Evolutionary conservation across 495 filamentous ascomycete genomes (phyloP), one percentile per base, ranked within the genome.

Genomic region (Pyrenopolyporus hunteri): DNA sequence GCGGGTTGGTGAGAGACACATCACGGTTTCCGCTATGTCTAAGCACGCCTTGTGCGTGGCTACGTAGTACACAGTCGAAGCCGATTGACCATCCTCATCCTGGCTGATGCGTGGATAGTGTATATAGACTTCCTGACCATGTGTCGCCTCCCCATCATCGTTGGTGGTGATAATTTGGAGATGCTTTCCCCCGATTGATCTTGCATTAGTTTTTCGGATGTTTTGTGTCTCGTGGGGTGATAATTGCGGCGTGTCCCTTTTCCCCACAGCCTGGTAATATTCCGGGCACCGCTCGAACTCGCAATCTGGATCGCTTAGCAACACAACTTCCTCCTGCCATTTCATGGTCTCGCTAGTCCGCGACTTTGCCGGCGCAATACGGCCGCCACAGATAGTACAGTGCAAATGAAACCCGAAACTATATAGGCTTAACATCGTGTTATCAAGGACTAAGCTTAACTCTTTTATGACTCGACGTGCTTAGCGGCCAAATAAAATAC

Each of bases 311-410:
- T 56, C 50, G 8, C 44, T 56, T 1, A 64, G 37, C 0, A 64
- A 43, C 14, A 59, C 37, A 7, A 40, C 36, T 0, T 64, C 37
- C 6, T 35, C 13, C 31, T 55, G 50, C 61, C 55, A 59, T 19
- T n/a, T 49, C 4, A 37, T 47, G 0, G 26, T 44, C 2, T 31
- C 43, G 5, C n/a, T 25, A 2, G 14, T 13, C 14, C 26, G 11
- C 19, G 49, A 19, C 1, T 43, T 45, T n/a, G 10, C 16, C 9
- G 49, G 32, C 3, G 23, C 3, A 43, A 64, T 55, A 3, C 8
- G 26, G n/a, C 50, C 43, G 17, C 50, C 49, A 26, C 55, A 59
- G 33, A 64, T 58, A 2, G 60, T 33, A 26, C 60, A 64, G 31
- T n/a, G n/a, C 53, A 64, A 19, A 58, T 17, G 13, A 3, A 9